Base-by-base conservation (phyloP, 2,329 filamentous ascomycete species). In the Xylariaceae sp. region DNA sequence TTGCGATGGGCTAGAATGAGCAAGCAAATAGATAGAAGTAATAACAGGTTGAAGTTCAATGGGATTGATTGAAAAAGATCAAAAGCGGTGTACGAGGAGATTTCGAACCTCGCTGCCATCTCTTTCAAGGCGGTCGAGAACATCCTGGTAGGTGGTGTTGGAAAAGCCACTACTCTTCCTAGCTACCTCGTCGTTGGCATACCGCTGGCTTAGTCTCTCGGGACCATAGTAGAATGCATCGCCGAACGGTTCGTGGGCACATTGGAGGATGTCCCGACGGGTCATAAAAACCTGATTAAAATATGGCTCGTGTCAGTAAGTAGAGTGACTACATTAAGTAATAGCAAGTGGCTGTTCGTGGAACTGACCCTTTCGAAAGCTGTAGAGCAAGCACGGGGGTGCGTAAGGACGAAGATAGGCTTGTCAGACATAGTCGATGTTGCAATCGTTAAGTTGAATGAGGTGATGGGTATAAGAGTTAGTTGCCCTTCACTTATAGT, bases 141-240 rank as follows among this genome's bases (percentile, higher is more conserved):
- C 88, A 61, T 89, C 88, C 67, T 84, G 83, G 74, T 86, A 96
- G 1, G 90, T 95, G 64, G 84, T 86, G 48, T 87, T 72, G 43
- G 80, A 75, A 67, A 90, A 91, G 51, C 89, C 89, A 63, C 85
- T 89, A 66, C 82, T 75, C 53, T 78, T 67, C 56, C 86, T 79
- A 32, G 75, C 73, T 41, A 75, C 74, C 49, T 74, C 74, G 62
- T 96, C 90, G 44, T 89, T 73, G 69, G 88, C 87, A 71, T 91
- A 99, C 67, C 95, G 86, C 50, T 84, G 78, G 68, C 89, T 88
- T 65, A 98, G 81, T 65, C 91, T 84, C 77, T 99, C 95, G 6
- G 93, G 93, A 50, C 95, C 93, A 71, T 89, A 98, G 78, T 98
- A 98, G 72, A 93, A 98, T 59, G 93, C 90, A 76, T 98, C 95